Percentiles rank a stretch among this genome's conserved stretches.
phyloP scores from a whole-genome alignment of 2,329 filamentous ascomycete species.

The Aspergillus udagawae region DNA sequence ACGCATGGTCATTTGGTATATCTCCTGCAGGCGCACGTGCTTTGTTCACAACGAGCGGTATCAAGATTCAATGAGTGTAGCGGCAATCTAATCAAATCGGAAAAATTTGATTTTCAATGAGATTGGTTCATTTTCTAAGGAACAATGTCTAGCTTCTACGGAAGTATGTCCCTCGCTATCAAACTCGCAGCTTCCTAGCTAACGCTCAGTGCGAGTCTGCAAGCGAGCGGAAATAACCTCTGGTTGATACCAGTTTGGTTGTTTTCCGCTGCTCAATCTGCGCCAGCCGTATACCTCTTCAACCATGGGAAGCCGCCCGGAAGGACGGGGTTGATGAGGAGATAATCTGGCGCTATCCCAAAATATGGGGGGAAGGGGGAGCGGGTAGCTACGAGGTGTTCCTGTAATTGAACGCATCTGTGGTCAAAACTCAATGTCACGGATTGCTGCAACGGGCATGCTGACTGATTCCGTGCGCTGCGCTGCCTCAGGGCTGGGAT shows the following conservation, averaged over 20 bases:
- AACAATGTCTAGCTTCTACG: neutral
- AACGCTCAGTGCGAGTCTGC: slow-evolving; percentile 38
- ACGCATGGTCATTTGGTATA: neutral
- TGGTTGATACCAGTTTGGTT: slow-evolving; percentile 16
- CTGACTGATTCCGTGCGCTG: neutral
- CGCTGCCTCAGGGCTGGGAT: neutral
- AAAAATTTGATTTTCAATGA: neutral
- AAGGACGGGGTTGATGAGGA: slow-evolving; percentile 58
- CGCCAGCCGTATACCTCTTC: slow-evolving; percentile 94
- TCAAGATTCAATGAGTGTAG: neutral
- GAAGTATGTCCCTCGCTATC: slow-evolving; percentile 37
- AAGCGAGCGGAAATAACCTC: slow-evolving; percentile 30
- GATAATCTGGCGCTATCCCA: slow-evolving; percentile 69
- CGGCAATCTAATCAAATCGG: neutral
- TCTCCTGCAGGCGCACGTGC: neutral
- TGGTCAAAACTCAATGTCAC: neutral
- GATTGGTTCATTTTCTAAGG: neutral
- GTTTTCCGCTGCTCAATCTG: slow-evolving; percentile 58
- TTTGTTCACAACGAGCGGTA: neutral
- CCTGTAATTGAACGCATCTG: neutral
- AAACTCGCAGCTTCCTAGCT: slow-evolving; percentile 37
- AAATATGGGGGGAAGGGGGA: neutral
- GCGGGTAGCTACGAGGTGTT: neutral
- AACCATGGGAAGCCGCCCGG: slow-evolving; percentile 51
- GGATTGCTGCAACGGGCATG: neutral